A percentile compares a stretch with the other conserved stretches of the same genome.
Evolutionary conservation across 202 grass and related monocot genomes (phyloP).

Genomic region (Eragrostis tef): DNA sequence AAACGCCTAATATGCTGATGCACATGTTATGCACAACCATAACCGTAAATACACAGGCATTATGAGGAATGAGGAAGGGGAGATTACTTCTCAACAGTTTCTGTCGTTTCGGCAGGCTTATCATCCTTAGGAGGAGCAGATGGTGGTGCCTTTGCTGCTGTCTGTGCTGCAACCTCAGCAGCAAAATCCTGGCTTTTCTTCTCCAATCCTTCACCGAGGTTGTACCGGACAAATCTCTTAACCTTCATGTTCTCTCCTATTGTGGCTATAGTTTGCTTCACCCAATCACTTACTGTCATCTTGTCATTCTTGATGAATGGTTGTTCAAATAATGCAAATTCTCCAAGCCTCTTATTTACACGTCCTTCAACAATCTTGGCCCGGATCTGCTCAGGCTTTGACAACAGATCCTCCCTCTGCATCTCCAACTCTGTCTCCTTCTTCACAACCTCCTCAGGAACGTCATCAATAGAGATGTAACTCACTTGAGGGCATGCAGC

Average conservation of each 20-base stretch:
- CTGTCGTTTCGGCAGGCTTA: slow-evolving; percentile 59
- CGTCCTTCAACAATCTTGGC: slow-evolving; percentile 93
- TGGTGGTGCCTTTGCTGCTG: slow-evolving; percentile 53
- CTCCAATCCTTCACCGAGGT: slow-evolving; percentile 95
- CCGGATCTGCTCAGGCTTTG: slow-evolving; percentile 84
- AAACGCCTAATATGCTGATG: slow-evolving; percentile 32
- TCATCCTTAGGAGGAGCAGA: slow-evolving; percentile 55
- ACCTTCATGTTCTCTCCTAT: slow-evolving; percentile 97
- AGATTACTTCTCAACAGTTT: slow-evolving; percentile 78
- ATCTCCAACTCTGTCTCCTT: slow-evolving; percentile 96
- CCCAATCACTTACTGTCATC: slow-evolving; percentile 79
- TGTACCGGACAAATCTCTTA: slow-evolving; percentile 85
- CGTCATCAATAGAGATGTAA: slow-evolving; percentile 78
- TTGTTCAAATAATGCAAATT: slow-evolving; percentile 90
- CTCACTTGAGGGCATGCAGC: slow-evolving; percentile 92
- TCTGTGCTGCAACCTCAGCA: slow-evolving; percentile 94
- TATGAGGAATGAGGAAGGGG: slow-evolving; percentile 27
- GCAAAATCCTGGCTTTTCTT: slow-evolving; percentile 97
- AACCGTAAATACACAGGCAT: slow-evolving; percentile 24
- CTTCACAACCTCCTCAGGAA: slow-evolving; percentile 77
- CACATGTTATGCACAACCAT: slow-evolving; percentile 15
- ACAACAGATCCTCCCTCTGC: slow-evolving; percentile 86
- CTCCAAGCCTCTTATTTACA: slow-evolving; percentile 90
- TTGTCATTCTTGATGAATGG: slow-evolving; percentile 99
- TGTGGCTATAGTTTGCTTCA: slow-evolving; percentile 93